phyloP scores from a whole-genome alignment of 1,284 basidiomycete species.

The Ceratobasidium sp. region DNA sequence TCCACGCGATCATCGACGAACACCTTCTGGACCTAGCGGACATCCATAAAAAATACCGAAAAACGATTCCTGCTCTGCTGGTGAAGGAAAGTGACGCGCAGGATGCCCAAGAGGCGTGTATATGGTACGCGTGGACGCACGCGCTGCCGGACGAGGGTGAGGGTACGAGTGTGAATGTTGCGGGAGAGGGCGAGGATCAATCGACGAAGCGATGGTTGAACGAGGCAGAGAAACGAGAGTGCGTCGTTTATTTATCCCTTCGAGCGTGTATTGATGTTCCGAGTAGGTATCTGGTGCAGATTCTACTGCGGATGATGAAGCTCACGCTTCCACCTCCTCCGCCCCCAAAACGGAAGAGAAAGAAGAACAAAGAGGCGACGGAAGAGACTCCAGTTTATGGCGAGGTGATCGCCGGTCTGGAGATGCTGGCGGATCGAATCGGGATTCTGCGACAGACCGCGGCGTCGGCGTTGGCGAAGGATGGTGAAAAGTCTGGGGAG shows the following conservation, averaged over 20 bases:
- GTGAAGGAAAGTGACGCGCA: slow-evolving; percentile 35
- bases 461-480: neutral
- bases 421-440: slow-evolving; percentile 25
- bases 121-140: slow-evolving; percentile 36
- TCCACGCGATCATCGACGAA: slow-evolving; percentile 28
- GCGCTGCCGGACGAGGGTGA: slow-evolving; percentile 13
- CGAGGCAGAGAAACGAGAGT: slow-evolving; percentile 41
- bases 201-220: slow-evolving; percentile 29
- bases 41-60: slow-evolving; percentile 39
- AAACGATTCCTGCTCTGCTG: slow-evolving; percentile 17
- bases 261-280: neutral
- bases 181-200: slow-evolving; percentile 12
- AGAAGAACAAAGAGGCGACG: neutral
- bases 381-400: neutral
- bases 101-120: slow-evolving; percentile 35
- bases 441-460: slow-evolving; percentile 28
- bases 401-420: slow-evolving; percentile 11
- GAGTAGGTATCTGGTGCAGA: slow-evolving; percentile 32
- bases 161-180: neutral
- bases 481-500: slow-evolving; percentile 5
- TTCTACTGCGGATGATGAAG: slow-evolving; percentile 31
- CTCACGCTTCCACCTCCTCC: slow-evolving; percentile 26
- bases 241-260: neutral
- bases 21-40: slow-evolving; percentile 26
- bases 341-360: slow-evolving; percentile 16